A percentile compares a stretch with the other conserved stretches of the same genome.
phyloP scores from a whole-genome alignment of 352 stramenopile genomes.

The Blastocystis sp. region DNA sequence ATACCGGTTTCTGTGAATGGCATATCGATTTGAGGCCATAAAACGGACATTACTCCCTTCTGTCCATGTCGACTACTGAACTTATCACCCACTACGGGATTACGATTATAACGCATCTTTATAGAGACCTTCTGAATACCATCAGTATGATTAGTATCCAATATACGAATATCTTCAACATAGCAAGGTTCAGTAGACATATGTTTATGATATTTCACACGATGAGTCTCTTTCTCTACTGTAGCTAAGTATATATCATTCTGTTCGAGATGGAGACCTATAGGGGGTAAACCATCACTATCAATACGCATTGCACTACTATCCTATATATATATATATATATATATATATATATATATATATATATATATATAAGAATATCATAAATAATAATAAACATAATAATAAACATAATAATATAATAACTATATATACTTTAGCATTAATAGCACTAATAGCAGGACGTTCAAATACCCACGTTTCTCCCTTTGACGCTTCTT shows the following conservation, averaged over 20 bases:
- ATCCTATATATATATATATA: neutral
- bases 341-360: too few species aligned
- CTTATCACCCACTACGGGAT: slow-evolving; percentile 98
- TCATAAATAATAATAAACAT: too few species aligned
- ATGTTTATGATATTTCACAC: slow-evolving; percentile 71
- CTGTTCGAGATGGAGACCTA: slow-evolving; percentile 75
- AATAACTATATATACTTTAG: neutral
- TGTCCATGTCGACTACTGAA: slow-evolving; percentile 95
- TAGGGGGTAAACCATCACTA: slow-evolving; percentile 78
- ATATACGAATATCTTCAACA: slow-evolving; percentile 70
- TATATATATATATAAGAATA: too few species aligned
- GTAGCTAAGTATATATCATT: slow-evolving; percentile 81
- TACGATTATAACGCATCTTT: slow-evolving; percentile 88
- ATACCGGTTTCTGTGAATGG: slow-evolving; percentile 95
- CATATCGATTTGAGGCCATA: slow-evolving; percentile 96
- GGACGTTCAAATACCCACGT: slow-evolving; percentile 42
- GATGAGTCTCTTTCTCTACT: slow-evolving; percentile 74
- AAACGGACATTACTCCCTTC: slow-evolving; percentile 93
- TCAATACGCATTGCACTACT: slow-evolving; percentile 52
- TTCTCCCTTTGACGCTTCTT: slow-evolving; percentile 47
- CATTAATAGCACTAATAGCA: neutral
- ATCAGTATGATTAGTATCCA: slow-evolving; percentile 45
- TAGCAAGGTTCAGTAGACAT: slow-evolving; percentile 88
- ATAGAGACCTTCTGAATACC: slow-evolving; percentile 68
- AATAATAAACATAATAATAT: too few species aligned